Evolutionary conservation across 1,284 basidiomycete species (phyloP).

Genomic region (Trichosporon sp.): DNA sequence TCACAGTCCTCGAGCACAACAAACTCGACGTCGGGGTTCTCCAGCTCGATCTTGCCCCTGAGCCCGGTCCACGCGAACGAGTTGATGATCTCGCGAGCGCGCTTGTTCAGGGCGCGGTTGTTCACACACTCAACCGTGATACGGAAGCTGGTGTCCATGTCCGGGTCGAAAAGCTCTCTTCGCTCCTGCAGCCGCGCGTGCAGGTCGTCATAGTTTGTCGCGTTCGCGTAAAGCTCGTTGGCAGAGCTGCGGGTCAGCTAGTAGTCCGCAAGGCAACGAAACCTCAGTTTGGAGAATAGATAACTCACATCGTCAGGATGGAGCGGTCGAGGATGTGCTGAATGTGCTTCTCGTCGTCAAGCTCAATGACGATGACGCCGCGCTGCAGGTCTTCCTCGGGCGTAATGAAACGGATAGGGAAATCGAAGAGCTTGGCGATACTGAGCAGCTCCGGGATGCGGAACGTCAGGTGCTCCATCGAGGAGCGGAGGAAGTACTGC

Average conservation of each 20-base stretch:
- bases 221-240: conserved; percentile 74
- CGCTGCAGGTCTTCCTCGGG: conserved; percentile 37
- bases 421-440: conserved; percentile 47
- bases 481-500: conserved; percentile 72
- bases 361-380: conserved; percentile 70
- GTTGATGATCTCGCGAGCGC: conserved; percentile 66
- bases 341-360: conserved; percentile 74
- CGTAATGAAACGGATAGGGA: conserved; percentile 48
- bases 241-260: conserved; percentile 63
- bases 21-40: conserved; percentile 74
- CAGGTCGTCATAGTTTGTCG: conserved; percentile 67
- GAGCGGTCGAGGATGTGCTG: conserved; percentile 73
- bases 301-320: conserved; percentile 75
- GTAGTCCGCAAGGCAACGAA: neutral
- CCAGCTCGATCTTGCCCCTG: conserved; percentile 79
- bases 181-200: conserved; percentile 64
- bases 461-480: conserved; percentile 76
- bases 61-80: conserved; percentile 75
- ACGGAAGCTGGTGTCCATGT: conserved; percentile 73
- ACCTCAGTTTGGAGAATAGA: too few relatives aligned
- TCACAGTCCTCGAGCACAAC: conserved; percentile 88
- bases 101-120: conserved; percentile 30
- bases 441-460: conserved; percentile 72
- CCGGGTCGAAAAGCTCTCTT: conserved; percentile 63
- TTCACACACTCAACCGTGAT: conserved; percentile 78